These are phyloP conservation scores for Magnusiomyces suaveolens DNA, from an alignment of 1,139 yeast species.

Conservation along the genomic window DNA sequence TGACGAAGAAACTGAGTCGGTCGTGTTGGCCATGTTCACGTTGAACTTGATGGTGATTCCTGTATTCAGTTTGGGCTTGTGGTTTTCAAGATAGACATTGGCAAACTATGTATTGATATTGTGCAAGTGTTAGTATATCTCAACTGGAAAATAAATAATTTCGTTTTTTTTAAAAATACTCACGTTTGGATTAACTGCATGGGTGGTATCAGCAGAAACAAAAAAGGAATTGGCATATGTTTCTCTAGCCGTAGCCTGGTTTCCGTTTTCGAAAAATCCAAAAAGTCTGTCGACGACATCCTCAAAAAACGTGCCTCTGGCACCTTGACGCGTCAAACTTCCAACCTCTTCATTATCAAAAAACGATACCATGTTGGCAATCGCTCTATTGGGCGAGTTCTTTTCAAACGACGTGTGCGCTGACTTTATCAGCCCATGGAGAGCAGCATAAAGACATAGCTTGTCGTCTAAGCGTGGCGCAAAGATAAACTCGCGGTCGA, in stretches of 20 bases:
- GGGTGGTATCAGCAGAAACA: conserved; percentile 86
- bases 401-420: conserved; percentile 45
- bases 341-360: conserved; percentile 95
- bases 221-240: conserved; percentile 57
- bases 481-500: conserved; percentile 74
- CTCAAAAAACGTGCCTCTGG: conserved; percentile 78
- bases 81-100: conserved; percentile 49
- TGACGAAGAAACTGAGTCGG: conserved; percentile 55
- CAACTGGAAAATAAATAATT: neutral
- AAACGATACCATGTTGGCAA: conserved; percentile 57
- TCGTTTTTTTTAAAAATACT: too few species aligned
- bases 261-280: conserved; percentile 41
- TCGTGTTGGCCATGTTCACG: conserved; percentile 61
- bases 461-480: conserved; percentile 83
- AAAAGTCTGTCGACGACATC: conserved; percentile 61
- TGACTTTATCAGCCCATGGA: conserved; percentile 43
- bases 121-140: too few species aligned
- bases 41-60: conserved; percentile 61
- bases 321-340: conserved; percentile 83
- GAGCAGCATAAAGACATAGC: conserved; percentile 73
- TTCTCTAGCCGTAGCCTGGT: conserved; percentile 28
- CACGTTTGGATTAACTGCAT: conserved; percentile 80
- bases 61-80: conserved; percentile 61
- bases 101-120: conserved; percentile 36
- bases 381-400: conserved; percentile 32